Evolutionary conservation across 495 filamentous ascomycete species (phyloP).

Genomic region (Tuber brumale): DNA sequence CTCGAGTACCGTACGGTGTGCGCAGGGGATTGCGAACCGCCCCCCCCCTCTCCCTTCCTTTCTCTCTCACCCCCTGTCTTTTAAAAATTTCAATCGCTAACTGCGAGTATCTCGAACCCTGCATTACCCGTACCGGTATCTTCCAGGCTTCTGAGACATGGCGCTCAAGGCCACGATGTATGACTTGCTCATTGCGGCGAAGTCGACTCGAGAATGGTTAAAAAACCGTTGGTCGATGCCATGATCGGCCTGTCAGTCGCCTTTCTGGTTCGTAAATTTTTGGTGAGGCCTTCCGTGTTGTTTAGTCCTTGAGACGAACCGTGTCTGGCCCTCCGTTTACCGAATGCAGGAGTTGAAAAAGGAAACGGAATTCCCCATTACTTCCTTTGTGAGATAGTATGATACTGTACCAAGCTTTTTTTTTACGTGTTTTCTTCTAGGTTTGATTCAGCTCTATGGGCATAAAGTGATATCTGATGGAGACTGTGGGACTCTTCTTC

Average conservation of each 20-base stretch:
- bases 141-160: constrained; percentile 17
- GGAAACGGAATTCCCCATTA: background rate
- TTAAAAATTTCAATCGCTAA: background rate
- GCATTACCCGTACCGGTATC: constrained; percentile 9
- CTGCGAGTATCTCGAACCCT: constrained; percentile 14
- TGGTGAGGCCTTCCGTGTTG: constrained; percentile 23
- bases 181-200: constrained; percentile 22
- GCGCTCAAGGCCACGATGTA: constrained; percentile 14
- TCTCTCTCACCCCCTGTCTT: background rate
- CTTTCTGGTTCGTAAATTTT: constrained; percentile 12
- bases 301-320: constrained; percentile 29
- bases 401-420: background rate
- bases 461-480: constrained; percentile 3
- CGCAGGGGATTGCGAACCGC: constrained; percentile 12
- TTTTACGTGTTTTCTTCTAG: background rate
- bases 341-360: background rate
- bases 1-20: background rate
- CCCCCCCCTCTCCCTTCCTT: background rate
- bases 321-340: constrained; percentile 22
- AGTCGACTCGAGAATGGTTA: constrained; percentile 11
- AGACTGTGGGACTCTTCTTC: background rate
- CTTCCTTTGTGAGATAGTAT: background rate
- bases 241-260: constrained; percentile 23
- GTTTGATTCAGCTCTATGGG: background rate
- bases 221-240: constrained; percentile 29